Conservation (phyloP, 495 filamentous ascomycete genomes). For the Penicillium roqueforti region DNA sequence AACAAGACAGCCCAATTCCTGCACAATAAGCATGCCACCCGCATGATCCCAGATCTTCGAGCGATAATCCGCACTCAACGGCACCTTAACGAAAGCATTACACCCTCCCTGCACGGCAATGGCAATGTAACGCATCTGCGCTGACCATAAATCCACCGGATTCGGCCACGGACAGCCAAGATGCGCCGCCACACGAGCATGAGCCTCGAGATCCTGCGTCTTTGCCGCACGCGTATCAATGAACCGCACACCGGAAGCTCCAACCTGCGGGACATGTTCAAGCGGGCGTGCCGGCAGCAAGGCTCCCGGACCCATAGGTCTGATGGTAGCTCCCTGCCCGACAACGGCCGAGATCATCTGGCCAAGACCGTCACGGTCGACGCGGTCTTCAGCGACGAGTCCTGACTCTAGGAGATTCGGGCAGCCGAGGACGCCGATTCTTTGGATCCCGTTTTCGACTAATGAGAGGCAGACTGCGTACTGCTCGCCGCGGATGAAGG, state of each 20-base stretch:
- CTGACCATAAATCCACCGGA: constrained; percentile 55
- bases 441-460: constrained; percentile 44
- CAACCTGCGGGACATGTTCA: constrained; percentile 24
- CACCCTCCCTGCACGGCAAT: constrained; percentile 54
- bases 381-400: constrained; percentile 42
- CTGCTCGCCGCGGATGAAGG: constrained; percentile 58
- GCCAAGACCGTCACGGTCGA: constrained; percentile 50
- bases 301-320: constrained; percentile 37
- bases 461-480: constrained; percentile 62
- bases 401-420: constrained; percentile 45
- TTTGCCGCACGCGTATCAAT: constrained; percentile 42
- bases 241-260: constrained; percentile 40
- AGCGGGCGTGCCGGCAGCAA: constrained; percentile 38
- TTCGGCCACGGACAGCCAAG: constrained; percentile 48
- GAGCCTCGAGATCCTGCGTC: constrained; percentile 40
- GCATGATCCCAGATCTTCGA: constrained; percentile 74
- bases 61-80: constrained; percentile 44
- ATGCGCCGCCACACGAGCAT: constrained; percentile 44
- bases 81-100: constrained; percentile 60
- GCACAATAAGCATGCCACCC: constrained; percentile 62
- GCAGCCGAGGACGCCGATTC: constrained; percentile 52
- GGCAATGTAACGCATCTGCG: constrained; percentile 61
- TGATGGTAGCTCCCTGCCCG: constrained; percentile 53
- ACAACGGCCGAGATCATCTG: constrained; percentile 53
- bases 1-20: constrained; percentile 60